Base-by-base conservation (phyloP, 345 rosid genomes). In the Physaria fendleri region DNA sequence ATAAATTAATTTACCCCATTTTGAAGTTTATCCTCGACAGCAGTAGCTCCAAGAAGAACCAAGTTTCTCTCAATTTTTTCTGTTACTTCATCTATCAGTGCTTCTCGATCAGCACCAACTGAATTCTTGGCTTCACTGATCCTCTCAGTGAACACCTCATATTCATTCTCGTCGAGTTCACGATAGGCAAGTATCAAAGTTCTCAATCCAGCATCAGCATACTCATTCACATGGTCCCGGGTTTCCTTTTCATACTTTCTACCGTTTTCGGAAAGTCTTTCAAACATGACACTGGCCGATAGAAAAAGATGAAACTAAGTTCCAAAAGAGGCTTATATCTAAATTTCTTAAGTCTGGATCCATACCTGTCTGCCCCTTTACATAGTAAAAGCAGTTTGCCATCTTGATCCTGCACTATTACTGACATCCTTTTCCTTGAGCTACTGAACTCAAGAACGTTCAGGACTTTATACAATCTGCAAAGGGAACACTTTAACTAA, bases 281-380 rank as follows among this genome's bases (percentile, higher is more conserved):
- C 96, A 52, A 82, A 84, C 89, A 92, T 88, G 37, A 92, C 93
- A 80, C 98, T 92, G 80, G 16, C 3, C 2, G 3, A 48, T 24
- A 48, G 27, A 63, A 32, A 12, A 49, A 35, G 28, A 42, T 48
- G 2, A 40, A 40, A 32, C 13, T 43, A 47, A 48, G 38, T 50
- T 14, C 8, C 1, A 25, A 41, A 32, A 11, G 37, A 50, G 33
- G 12, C 39, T 17, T 14, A 48, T 24, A 62, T 11, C 50, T 61
- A 33, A 57, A n/a, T 41, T 43, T 9, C 9, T 25, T 6, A 46
- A 13, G 58, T 64, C 9, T n/a, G 57, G 25, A 16, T 69, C 39
- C 82, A n/a, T 62, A 86, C 97, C 97, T 88, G 83, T 92, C 98
- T 7, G 98, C 97, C 5, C 98, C 98, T 86, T 92, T 92, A 60